Evolutionary conservation across 1,284 basidiomycete species (phyloP).

Genomic region (Omphalotus olearius): DNA sequence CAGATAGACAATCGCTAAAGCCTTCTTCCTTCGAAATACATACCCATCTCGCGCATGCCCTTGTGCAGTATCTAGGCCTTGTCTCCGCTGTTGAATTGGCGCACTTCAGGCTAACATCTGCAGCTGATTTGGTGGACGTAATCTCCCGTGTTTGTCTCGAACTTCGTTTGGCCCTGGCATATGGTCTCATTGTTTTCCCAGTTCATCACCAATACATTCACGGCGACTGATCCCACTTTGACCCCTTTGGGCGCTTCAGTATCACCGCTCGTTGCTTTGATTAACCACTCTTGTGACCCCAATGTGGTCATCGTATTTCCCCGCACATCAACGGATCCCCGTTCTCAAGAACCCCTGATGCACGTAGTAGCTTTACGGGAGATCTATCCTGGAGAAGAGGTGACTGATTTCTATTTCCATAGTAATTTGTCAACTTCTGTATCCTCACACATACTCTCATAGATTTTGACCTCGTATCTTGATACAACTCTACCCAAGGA

Average conservation of each 20-base stretch:
- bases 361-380: constrained; percentile 67
- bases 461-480: constrained; percentile 77
- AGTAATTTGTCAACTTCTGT: background rate
- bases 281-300: constrained; percentile 91
- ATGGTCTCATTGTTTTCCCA: constrained; percentile 26
- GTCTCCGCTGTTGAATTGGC: constrained; percentile 54
- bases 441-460: background rate
- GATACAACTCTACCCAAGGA: constrained; percentile 71
- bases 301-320: constrained; percentile 92
- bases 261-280: constrained; percentile 74
- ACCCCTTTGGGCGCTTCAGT: constrained; percentile 79
- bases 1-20: constrained; percentile 49
- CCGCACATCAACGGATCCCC: constrained; percentile 29
- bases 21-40: constrained; percentile 49
- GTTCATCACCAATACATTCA: constrained; percentile 89
- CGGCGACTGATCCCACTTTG: constrained; percentile 72
- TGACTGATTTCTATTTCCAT: constrained; percentile 24
- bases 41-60: constrained; percentile 64
- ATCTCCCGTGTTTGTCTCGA: constrained; percentile 53
- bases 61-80: constrained; percentile 64
- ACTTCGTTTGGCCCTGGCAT: background rate
- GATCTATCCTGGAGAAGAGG: constrained; percentile 69
- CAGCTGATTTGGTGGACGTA: constrained; percentile 62
- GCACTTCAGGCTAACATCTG: constrained; percentile 50
- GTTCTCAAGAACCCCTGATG: constrained; percentile 56